Conservation (phyloP, 2,329 filamentous ascomycete genomes). For the Diaporthe sp. region DNA sequence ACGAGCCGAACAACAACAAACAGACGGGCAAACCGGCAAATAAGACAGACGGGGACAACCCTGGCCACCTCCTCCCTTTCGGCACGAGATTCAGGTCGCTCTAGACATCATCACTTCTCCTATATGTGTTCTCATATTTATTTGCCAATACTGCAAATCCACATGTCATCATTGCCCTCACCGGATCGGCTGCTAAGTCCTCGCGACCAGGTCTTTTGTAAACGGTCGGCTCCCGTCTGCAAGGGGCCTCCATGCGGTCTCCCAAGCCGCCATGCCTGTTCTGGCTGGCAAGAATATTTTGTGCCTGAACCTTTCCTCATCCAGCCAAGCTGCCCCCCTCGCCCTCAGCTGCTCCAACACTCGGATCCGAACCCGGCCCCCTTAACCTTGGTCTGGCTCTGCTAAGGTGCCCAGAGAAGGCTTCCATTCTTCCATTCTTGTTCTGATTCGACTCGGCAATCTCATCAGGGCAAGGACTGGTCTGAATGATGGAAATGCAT, state of each 20-base stretch:
- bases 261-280: conserved; percentile 15
- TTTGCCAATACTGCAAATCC: not conserved
- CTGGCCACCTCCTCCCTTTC: not conserved
- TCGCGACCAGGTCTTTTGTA: conserved; percentile 6
- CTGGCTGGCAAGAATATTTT: not conserved
- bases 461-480: not conserved
- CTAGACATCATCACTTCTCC: conserved; percentile 13
- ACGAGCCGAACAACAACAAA: not conserved
- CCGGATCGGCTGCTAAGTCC: conserved; percentile 10
- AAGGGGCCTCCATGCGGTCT: conserved; percentile 23
- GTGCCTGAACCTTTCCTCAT: conserved; percentile 31
- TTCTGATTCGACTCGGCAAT: conserved; percentile 17
- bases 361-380: conserved; percentile 13
- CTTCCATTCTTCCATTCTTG: conserved; percentile 18
- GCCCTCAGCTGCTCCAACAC: conserved; percentile 14
- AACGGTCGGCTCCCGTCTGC: conserved; percentile 7
- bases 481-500: not conserved
- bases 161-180: conserved; percentile 17
- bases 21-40: not conserved
- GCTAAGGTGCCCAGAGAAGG: not conserved
- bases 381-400: not conserved
- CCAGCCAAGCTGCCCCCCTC: conserved; percentile 18
- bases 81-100: not conserved
- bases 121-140: conserved; percentile 20
- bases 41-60: too few species aligned